Evolutionary conservation across 2,329 filamentous ascomycete species (phyloP).

Genomic region (Lachnum nothofagi): DNA sequence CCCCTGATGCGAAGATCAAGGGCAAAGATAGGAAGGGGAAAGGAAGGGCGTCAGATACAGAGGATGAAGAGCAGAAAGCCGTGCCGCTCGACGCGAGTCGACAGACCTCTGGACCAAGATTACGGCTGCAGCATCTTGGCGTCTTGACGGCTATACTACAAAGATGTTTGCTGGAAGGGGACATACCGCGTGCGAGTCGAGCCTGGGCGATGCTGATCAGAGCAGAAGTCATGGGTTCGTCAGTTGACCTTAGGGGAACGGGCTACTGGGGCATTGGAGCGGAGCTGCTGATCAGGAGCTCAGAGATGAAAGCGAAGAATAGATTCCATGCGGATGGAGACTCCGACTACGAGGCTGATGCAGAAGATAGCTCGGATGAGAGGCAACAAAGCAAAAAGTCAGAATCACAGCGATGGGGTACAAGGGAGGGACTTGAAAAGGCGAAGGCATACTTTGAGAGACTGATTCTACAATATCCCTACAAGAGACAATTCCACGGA

Average conservation of each 20-base stretch:
- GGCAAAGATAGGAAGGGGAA: conserved; percentile 7
- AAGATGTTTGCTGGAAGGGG: conserved; percentile 63
- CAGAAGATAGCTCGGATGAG: neutral
- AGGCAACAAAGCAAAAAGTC: neutral
- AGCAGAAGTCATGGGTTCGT: conserved; percentile 48
- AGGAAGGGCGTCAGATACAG: neutral
- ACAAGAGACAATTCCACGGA: conserved; percentile 53
- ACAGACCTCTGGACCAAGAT: conserved; percentile 21
- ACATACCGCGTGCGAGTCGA: conserved; percentile 66
- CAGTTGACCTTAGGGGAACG: conserved; percentile 63
- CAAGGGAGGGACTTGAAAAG: conserved; percentile 47
- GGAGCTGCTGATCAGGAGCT: conserved; percentile 68
- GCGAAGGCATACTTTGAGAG: conserved; percentile 69
- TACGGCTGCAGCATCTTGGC: conserved; percentile 54
- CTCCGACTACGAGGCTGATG: neutral
- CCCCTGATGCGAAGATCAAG: neutral
- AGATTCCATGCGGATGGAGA: conserved; percentile 7
- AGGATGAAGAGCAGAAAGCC: conserved; percentile 5
- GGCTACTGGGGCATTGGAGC: conserved; percentile 79
- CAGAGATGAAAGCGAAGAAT: conserved; percentile 10
- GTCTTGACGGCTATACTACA: conserved; percentile 67
- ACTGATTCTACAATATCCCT: conserved; percentile 71
- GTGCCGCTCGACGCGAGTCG: neutral
- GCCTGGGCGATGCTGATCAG: conserved; percentile 71
- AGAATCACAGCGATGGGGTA: conserved; percentile 34